A percentile compares a stretch with the other conserved stretches of the same genome.
Conservation (phyloP, 768 basidiomycete genomes). For the Leccinum barrowsii region DNA sequence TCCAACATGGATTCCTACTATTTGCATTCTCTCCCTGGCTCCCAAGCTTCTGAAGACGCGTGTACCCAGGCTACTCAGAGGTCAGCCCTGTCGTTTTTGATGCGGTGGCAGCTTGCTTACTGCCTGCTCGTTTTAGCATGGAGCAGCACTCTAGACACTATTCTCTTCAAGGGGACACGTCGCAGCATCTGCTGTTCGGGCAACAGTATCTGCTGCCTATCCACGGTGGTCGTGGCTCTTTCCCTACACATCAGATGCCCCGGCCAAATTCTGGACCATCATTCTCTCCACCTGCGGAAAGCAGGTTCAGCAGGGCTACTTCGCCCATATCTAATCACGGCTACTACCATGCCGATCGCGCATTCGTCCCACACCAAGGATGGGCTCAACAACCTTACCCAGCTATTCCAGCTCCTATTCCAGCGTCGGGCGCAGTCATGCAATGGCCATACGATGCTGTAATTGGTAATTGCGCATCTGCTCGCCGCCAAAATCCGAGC, state of each 20-base stretch:
- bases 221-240: background rate
- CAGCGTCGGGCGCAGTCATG: background rate
- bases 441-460: background rate
- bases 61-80: constrained; percentile 7
- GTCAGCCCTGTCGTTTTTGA: constrained; percentile 12
- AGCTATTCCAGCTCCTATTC: background rate
- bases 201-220: background rate
- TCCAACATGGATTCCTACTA: constrained; percentile 17
- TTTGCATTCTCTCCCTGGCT: constrained; percentile 4
- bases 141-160: constrained; percentile 1
- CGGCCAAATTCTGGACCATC: constrained; percentile 5
- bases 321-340: constrained; percentile 10
- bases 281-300: constrained; percentile 3
- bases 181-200: background rate
- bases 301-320: background rate
- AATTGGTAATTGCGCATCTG: background rate
- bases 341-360: constrained; percentile 17
- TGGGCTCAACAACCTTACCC: background rate
- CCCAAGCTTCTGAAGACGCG: constrained; percentile 2
- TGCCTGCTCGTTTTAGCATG: constrained; percentile 9
- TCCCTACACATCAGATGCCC: background rate
- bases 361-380: constrained; percentile 3
- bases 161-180: background rate
- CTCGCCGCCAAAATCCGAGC: background rate
- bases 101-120: constrained; percentile 6